Conservation (phyloP, 1,139 yeast species). For the Kurtzmaniella quercitrusa region DNA sequence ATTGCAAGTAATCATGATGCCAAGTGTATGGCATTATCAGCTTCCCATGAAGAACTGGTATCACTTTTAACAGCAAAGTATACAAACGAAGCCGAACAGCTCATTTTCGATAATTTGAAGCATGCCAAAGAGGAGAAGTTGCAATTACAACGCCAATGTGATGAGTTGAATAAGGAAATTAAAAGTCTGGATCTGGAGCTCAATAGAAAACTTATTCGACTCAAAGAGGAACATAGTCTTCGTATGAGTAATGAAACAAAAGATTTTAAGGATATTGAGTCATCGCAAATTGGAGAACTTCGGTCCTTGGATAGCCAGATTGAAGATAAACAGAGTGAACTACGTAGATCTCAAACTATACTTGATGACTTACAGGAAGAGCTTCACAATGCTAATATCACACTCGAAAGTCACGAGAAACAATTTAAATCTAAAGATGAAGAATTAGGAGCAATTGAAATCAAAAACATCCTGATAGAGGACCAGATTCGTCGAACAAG, state of each 20-base stretch:
- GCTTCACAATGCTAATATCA: neutral
- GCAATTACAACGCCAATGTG: constrained; percentile 13
- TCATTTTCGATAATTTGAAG: constrained; percentile 25
- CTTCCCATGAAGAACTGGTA: constrained; percentile 31
- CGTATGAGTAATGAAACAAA: constrained; percentile 11
- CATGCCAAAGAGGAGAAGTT: constrained; percentile 22
- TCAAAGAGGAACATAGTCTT: constrained; percentile 23
- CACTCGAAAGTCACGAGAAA: neutral
- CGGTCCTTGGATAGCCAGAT: neutral
- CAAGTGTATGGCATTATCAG: constrained; percentile 27
- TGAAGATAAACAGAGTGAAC: constrained; percentile 5
- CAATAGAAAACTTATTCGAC: constrained; percentile 20
- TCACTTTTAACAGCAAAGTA: constrained; percentile 34
- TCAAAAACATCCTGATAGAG: constrained; percentile 6
- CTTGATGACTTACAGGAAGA: neutral
- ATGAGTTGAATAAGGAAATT: constrained; percentile 14
- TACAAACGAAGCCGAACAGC: constrained; percentile 28
- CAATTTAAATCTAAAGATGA: neutral
- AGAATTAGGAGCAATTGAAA: constrained; percentile 2
- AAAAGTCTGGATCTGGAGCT: constrained; percentile 17
- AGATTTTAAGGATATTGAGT: neutral
- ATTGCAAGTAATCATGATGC: constrained; percentile 32
- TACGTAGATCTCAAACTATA: constrained; percentile 9
- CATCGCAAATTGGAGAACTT: too few species aligned
- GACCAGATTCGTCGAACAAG: constrained; percentile 5